These are phyloP conservation scores for Myriosclerotinia curreyana DNA, from an alignment of 2,329 filamentous ascomycete genomes.

Conservation along the genomic window DNA sequence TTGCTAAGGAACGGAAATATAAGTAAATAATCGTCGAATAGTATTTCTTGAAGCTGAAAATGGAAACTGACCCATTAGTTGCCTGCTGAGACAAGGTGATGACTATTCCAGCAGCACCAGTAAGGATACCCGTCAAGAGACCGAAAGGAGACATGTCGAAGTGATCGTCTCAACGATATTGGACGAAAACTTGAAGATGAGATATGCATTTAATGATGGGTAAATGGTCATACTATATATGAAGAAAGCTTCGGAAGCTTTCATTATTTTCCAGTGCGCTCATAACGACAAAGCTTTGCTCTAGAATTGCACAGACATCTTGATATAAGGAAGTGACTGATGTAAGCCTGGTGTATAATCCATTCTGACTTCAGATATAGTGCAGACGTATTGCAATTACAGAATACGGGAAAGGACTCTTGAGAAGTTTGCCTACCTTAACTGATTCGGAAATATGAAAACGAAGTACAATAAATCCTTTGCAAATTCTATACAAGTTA, in stretches of 20 bases:
- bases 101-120: neutral
- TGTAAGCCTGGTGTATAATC: neutral
- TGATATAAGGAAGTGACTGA: neutral
- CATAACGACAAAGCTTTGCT: neutral
- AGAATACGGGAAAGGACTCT: neutral
- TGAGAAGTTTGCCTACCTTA: neutral
- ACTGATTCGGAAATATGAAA: neutral
- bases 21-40: neutral
- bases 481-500: neutral
- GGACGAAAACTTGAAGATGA: neutral
- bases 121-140: neutral
- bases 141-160: neutral
- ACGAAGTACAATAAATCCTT: neutral
- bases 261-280: neutral
- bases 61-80: conserved; percentile 10
- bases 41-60: neutral
- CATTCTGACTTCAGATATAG: neutral
- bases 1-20: conserved; percentile 5
- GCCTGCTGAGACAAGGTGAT: neutral
- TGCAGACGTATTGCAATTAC: neutral
- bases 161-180: neutral
- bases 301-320: conserved; percentile 13
- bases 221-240: conserved; percentile 10
- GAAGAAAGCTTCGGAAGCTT: neutral
- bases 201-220: neutral